Base-by-base conservation (phyloP, 1,139 yeast species). In the Saccharomyces uvarum region DNA sequence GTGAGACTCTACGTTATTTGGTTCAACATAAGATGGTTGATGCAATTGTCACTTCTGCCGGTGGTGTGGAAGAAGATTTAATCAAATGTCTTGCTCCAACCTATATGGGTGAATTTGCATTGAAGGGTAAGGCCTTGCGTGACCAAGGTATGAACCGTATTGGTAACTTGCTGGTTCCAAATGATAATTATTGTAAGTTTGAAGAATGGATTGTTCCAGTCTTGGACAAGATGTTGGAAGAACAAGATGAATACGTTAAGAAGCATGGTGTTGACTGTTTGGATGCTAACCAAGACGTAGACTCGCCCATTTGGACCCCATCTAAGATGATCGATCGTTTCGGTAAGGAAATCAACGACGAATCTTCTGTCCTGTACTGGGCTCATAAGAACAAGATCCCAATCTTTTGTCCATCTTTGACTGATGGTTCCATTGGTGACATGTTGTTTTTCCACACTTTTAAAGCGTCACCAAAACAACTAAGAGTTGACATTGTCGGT, bases 191-290 rank as follows among this genome's bases (percentile, higher is more conserved):
- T 75, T 91, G 98, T 76, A 84, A 83, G 68, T 93, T 93, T 67
- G 99, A 93, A 73, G 99, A 95, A 71, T 93, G 99, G 99, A 88
- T 93, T 63, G 95, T 93, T 38, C 99, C 99, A 32, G 80, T 93
- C 54, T 78, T 93, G 64, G 97, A 91, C 69, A 81, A 76, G 53
- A 83, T 91, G 82, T 78, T 91, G 57, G 86, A 86, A 66, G 99
- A 93, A 72, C 99, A 93, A 74, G 89, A 87, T 63, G 84, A 72
- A 52, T 83, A 80, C 56, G 80, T 82, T 62, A 72, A 75, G 54
- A 75, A 77, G 60, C 72, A 74, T 29, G 81, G 80, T 19, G 65
- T 66, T 19, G 76, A 75, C 32, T 72, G 79, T 50, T 75, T 84
- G 56, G 90, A 88, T 53, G 76, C 84, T 6, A 66, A 63, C 54